Conservation (phyloP, 306 rosid genomes). For the Corylus avellana region DNA sequence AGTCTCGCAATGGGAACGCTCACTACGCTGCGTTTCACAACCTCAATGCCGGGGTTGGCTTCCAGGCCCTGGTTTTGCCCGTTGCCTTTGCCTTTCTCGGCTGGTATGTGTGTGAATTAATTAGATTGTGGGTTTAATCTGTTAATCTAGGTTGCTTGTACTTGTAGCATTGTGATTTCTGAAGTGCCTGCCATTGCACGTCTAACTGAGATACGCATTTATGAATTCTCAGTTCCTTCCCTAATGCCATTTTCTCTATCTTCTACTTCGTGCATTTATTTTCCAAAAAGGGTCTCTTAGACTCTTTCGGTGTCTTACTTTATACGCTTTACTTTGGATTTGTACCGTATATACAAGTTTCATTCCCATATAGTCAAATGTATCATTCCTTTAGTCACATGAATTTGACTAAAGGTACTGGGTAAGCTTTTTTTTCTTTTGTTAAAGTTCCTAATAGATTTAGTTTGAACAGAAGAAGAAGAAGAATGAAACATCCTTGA, state of each 20-base stretch:
- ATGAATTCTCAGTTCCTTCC: not conserved
- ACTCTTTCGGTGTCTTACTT: not conserved
- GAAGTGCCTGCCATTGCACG: not conserved
- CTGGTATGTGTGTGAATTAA: slow-evolving; percentile 49
- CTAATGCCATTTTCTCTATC: not conserved
- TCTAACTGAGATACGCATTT: not conserved
- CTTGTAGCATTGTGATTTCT: not conserved
- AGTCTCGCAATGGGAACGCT: slow-evolving; percentile 96
- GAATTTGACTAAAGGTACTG: slow-evolving; percentile 15
- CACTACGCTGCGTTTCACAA: slow-evolving; percentile 97
- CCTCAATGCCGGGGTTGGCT: slow-evolving; percentile 97
- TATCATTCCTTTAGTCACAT: not conserved
- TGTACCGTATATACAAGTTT: not conserved
- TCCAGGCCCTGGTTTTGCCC: slow-evolving; percentile 89
- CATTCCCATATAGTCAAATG: not conserved
- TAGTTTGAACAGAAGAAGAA: slow-evolving; percentile 15
- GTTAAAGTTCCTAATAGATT: slow-evolving; percentile 19
- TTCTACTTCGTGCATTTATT: not conserved
- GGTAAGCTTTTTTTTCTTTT: not conserved
- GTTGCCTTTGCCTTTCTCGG: slow-evolving; percentile 96
- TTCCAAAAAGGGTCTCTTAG: not conserved
- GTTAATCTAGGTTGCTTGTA: not conserved
- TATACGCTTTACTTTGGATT: not conserved
- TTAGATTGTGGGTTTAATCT: not conserved
- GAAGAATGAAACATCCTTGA: slow-evolving; percentile 16